Evolutionary conservation across 108 stramenopile species (phyloP), one percentile per base, ranked within the genome.

Genomic region (Stephanodiscus minutulus): DNA sequence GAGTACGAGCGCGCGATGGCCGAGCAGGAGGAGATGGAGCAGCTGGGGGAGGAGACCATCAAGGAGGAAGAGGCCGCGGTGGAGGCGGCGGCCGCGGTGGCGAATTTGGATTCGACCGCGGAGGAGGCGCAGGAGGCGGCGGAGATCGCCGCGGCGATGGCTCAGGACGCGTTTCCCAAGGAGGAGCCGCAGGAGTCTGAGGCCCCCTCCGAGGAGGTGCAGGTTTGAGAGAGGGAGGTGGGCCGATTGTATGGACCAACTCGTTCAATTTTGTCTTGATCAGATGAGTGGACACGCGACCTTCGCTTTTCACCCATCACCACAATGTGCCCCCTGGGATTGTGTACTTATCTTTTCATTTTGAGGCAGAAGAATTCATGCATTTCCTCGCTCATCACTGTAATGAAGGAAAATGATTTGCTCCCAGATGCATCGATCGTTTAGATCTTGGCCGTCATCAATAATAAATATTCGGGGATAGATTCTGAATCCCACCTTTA

Each of bases 61-160:
- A 61, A 61, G 11, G 75, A 52, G 44, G 76, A n/a, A n/a, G 75
- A 53, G 44, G 75, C 60, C 36, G 67, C 61, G 5, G 67, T 61
- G 11, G 75, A 52, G 44, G 76, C 76, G 48, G 67, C 61, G 29
- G 67, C 67, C 7, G 75, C 67, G 0, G 76, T 70, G 35, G 68
- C 68, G 33, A 63, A 55, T 25, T 48, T 73, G 43, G 72, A 73
- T 31, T 35, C 61, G 21, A 33, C 35, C n/a, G 71, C 17, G n/a
- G 49, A 62, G 7, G 46, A 63, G 7, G 11, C 20, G 6, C 44
- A 20, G 44, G 67, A 39, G 12, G 59, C 62, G 15, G 43, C 46
- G 9, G 75, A 68, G 35, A 39, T 68, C 22, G 75, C 67, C 18
- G 75, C 54, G 63, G 75, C 68, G 29, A 69, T 69, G 37, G 75